phyloP scores from a whole-genome alignment of 768 basidiomycete genomes.

The Rhizopogon sp. region DNA sequence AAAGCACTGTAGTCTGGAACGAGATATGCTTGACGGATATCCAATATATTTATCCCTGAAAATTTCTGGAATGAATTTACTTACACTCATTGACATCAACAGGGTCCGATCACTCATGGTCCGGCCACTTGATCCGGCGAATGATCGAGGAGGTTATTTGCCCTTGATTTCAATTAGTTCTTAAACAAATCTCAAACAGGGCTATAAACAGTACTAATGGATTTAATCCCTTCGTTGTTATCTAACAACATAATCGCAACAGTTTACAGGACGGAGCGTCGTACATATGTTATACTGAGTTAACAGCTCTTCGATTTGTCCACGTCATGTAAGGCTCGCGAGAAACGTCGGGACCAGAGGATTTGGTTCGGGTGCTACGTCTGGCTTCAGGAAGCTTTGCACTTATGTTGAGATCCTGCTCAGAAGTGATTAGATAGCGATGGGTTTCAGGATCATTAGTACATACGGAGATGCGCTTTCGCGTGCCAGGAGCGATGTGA shows the following conservation, averaged over 20 bases:
- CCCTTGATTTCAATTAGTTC: too few relatives aligned
- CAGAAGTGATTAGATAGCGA: slow-evolving; percentile 9
- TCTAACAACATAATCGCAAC: not conserved
- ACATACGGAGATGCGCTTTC: slow-evolving; percentile 70
- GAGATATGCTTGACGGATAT: too few relatives aligned
- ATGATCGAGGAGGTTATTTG: too few relatives aligned
- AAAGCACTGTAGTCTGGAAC: too few relatives aligned
- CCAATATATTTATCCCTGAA: too few relatives aligned
- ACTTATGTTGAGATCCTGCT: slow-evolving; percentile 63
- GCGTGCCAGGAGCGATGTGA: slow-evolving; percentile 75
- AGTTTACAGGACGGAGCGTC: not conserved
- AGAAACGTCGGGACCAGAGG: slow-evolving; percentile 53
- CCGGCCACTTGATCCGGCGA: too few relatives aligned
- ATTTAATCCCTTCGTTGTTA: too few relatives aligned
- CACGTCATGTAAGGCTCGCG: slow-evolving; percentile 87
- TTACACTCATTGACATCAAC: too few relatives aligned
- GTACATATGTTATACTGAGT: slow-evolving; percentile 19
- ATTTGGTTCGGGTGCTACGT: slow-evolving; percentile 68
- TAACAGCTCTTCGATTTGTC: slow-evolving; percentile 73
- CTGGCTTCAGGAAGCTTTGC: slow-evolving; percentile 76
- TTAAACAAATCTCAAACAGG: not conserved
- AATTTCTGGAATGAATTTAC: too few relatives aligned
- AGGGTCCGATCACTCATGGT: too few relatives aligned
- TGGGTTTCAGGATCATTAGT: not conserved
- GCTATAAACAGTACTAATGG: too few relatives aligned